Evolutionary conservation across 768 basidiomycete genomes (phyloP).

Genomic region (Gloeostereum incarnatum): DNA sequence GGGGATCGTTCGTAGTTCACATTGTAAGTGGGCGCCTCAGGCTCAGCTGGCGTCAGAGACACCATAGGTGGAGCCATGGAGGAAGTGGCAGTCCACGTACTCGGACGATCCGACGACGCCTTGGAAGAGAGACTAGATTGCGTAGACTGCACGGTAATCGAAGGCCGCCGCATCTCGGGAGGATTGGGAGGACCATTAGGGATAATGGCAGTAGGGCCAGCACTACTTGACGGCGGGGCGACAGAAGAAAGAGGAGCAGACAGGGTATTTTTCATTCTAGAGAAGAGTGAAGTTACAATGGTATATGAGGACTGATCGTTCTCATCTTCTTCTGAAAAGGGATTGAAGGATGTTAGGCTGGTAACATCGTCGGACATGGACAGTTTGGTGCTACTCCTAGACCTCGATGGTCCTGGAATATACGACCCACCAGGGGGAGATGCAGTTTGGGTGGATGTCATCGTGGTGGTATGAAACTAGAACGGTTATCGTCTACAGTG

Average conservation of each 20-base stretch:
- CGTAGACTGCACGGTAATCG: slow-evolving; percentile 34
- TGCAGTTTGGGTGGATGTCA: no score
- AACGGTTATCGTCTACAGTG: no score
- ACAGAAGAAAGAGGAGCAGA: slow-evolving; percentile 54
- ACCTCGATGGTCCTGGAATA: slow-evolving; percentile 53
- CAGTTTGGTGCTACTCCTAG: slow-evolving; percentile 51
- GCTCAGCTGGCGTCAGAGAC: slow-evolving; percentile 78
- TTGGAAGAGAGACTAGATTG: slow-evolving; percentile 40
- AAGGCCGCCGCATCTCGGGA: slow-evolving; percentile 53
- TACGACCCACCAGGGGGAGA: no score
- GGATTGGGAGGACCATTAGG: slow-evolving; percentile 19
- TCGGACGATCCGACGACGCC: slow-evolving; percentile 45
- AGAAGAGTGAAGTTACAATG: slow-evolving; percentile 72
- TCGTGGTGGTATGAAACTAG: no score
- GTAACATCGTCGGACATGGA: slow-evolving; percentile 49
- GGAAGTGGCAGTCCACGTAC: slow-evolving; percentile 42
- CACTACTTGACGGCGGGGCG: slow-evolving; percentile 24
- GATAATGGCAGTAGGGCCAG: slow-evolving; percentile 19
- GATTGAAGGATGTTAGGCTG: slow-evolving; percentile 81
- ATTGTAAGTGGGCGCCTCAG: slow-evolving; percentile 65
- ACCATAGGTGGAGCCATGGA: slow-evolving; percentile 74
- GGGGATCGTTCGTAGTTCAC: slow-evolving; percentile 55
- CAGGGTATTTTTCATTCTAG: slow-evolving; percentile 73
- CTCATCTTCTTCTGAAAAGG: slow-evolving; percentile 90
- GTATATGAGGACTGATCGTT: slow-evolving; percentile 83